These are phyloP conservation scores for Fusarium circinatum DNA, from an alignment of 2,329 filamentous ascomycete genomes.

Conservation along the genomic window DNA sequence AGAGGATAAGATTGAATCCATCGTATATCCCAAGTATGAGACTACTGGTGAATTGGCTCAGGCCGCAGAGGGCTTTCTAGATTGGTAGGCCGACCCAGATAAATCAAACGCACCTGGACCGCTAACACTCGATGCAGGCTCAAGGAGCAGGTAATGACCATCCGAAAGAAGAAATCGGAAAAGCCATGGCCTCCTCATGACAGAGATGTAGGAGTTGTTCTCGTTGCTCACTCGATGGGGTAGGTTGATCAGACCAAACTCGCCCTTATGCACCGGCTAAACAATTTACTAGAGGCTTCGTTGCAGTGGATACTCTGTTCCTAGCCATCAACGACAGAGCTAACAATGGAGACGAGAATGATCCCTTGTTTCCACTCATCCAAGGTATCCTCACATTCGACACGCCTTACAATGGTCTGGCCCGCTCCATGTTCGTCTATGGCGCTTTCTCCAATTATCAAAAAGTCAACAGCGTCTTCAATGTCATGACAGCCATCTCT, in stretches of 20 bases:
- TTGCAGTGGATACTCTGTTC: conserved; percentile 84
- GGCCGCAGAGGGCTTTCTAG: conserved; percentile 57
- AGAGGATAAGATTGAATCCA: conserved; percentile 67
- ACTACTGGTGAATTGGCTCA: conserved; percentile 73
- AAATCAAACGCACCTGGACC: not conserved
- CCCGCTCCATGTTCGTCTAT: conserved; percentile 69
- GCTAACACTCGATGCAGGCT: conserved; percentile 63
- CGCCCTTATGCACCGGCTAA: not conserved
- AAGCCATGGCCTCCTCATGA: conserved; percentile 83
- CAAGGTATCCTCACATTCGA: conserved; percentile 86
- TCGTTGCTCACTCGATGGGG: conserved; percentile 88
- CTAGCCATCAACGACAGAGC: conserved; percentile 74
- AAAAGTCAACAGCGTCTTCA: conserved; percentile 66
- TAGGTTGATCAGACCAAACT: conserved; percentile 40
- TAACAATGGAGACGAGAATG: conserved; percentile 43
- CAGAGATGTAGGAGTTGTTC: conserved; percentile 80
- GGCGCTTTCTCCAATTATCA: conserved; percentile 69
- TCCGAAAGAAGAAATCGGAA: conserved; percentile 74
- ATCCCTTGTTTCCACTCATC: conserved; percentile 80
- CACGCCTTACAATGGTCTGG: conserved; percentile 80
- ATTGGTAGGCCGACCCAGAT: conserved; percentile 51
- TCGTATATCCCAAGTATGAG: conserved; percentile 78
- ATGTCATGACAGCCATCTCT: conserved; percentile 65
- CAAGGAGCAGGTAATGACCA: conserved; percentile 81
- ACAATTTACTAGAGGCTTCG: conserved; percentile 69